Percentiles rank a stretch among this genome's conserved stretches.
phyloP scores from a whole-genome alignment of 768 basidiomycete species.

The Grammothele lineata region DNA sequence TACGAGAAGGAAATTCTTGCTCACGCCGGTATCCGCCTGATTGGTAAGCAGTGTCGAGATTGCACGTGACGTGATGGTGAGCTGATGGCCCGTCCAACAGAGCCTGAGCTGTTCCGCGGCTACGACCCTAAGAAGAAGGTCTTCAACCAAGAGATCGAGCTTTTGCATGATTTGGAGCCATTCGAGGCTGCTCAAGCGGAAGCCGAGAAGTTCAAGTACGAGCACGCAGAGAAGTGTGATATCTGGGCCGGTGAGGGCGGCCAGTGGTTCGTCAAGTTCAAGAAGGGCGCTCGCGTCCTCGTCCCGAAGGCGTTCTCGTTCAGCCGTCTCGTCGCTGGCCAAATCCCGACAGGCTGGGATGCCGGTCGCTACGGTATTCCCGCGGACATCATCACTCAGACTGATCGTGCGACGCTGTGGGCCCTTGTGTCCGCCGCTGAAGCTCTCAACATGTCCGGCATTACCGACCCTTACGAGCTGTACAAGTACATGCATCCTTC shows the following conservation, averaged over 20 bases:
- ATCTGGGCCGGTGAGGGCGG: constrained; percentile 88
- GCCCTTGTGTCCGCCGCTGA: constrained; percentile 92
- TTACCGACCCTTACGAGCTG: constrained; percentile 96
- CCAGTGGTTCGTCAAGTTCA: constrained; percentile 98
- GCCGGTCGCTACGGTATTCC: constrained; percentile 97
- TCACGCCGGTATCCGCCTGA: constrained; percentile 90
- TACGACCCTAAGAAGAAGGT: constrained; percentile 97
- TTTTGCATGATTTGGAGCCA: constrained; percentile 94
- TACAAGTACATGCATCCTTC: constrained; percentile 97
- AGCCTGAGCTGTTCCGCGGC: constrained; percentile 96
- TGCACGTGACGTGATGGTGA: not conserved
- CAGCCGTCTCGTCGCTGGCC: constrained; percentile 91
- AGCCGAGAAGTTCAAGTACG: constrained; percentile 91
- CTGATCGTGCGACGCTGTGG: constrained; percentile 92
- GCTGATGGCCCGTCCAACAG: constrained; percentile 36
- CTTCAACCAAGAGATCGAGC: constrained; percentile 96
- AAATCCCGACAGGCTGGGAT: constrained; percentile 96
- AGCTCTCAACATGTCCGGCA: constrained; percentile 93
- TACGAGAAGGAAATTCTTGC: constrained; percentile 93
- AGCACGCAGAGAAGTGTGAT: constrained; percentile 96
- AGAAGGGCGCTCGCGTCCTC: constrained; percentile 91
- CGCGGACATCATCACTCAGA: constrained; percentile 91
- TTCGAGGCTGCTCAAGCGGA: constrained; percentile 90
- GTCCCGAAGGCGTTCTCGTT: constrained; percentile 96
- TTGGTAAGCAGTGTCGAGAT: constrained; percentile 54